Base-by-base conservation (phyloP, 1,284 basidiomycete genomes). In the Termitomyces sp. region DNA sequence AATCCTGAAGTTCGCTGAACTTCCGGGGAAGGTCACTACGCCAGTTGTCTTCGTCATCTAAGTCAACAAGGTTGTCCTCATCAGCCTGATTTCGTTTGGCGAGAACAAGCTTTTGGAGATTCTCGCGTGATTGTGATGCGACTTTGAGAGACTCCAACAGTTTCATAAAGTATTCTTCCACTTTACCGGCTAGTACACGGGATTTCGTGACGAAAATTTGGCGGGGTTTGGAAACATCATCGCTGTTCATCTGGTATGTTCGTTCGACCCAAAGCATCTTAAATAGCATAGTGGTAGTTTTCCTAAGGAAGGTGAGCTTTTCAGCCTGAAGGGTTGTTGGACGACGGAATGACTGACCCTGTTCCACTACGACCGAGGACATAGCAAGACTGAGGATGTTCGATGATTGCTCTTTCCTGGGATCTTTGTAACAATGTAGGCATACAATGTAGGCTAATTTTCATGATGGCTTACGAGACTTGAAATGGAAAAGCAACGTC, bases 161-260 rank as follows among this genome's bases (percentile, higher is more conserved):
- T 60, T 80, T 83, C 8, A 57, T 52, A 58, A 81, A 90, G 58
- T 84, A 85, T 53, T 84, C 81, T 59, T 83, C 74, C 16, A 88
- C 86, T 54, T 84, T 85, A 34, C 68, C 71, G 0, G 83, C 84
- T 5, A 89, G 73, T 7, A 84, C 73, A 18, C 73, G 71, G 2
- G 85, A 88, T 62, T 86, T 81, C 0, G 87, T 89, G 0, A 90
- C 80, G 58, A 89, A 89, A 2, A 89, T 67, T 60, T 89, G 87
- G 16, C 84, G 76, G 0, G 81, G 79, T 51, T 72, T 74, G 6
- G 65, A 60, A 28, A 71, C 60, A 5, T 60, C 60, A 30, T 66
- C 66, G 14, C 59, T 61, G 13, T 64, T 64, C 26, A 69, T 55
- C 39, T 76, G 68, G 66, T 75, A 81, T 1, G 74, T 69, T 9